Evolutionary conservation across 345 rosid species (phyloP), one percentile per base, ranked within the genome.

Genomic region (Erucastrum elatum): DNA sequence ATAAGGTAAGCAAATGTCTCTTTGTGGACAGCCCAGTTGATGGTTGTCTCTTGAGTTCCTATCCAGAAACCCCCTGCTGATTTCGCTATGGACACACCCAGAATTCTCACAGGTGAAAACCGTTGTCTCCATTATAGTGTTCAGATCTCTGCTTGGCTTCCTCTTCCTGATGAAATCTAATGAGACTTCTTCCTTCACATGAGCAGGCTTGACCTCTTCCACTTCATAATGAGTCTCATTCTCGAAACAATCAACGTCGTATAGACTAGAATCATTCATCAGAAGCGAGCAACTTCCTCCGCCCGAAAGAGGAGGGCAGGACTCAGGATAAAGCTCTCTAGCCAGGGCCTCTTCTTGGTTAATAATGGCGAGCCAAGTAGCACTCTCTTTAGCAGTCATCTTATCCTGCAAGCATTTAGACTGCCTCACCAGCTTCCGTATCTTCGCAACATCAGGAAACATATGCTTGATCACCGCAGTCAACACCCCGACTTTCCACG

Each of bases 371-470:
- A 91, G 82, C 99, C 99, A 95, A 44, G 93, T 90, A 29, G 98
- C 99, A 85, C 98, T 95, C 88, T 95, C 99, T 82, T 90, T 95
- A 39, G 98, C 99, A 0, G 99, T 95, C 98, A 95, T 95, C 87
- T 95, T 95, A 86, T 95, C 99, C 85, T 95, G 99, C 80, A 95
- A 86, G 84, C 99, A 93, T 77, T 95, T 95, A 12, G 98, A 93
- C 67, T 90, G 94, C 71, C 97, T 93, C 9, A 95, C 88, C 29
- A 90, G 99, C 83, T 84, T 93, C 77, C 91, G 88, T 44, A 95
- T 95, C 88, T 95, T 95, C 8, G 92, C 92, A 74, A 91, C 86
- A 81, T 95, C 92, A 1, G 99, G 98, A 8, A 96, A 90, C 96
- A 95, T 95, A 73, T 95, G 99, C 87, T 93, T 95, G 77, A 95